These are phyloP conservation scores for Microglena sp. DNA, from an alignment of 139 green algal species.

Conservation along the genomic window DNA sequence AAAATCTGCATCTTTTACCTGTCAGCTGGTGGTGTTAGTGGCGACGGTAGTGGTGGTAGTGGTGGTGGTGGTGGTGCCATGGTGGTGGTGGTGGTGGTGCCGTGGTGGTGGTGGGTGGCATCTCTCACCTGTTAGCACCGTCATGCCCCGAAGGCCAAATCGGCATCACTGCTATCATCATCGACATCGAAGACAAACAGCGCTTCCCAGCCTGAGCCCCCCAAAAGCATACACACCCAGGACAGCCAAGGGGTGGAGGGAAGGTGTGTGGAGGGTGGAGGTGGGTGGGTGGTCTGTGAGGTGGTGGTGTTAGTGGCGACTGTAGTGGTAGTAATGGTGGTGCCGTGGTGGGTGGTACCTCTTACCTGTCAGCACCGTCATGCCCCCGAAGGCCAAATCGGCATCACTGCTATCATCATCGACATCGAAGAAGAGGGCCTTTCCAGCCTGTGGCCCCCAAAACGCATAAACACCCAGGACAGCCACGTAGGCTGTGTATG, in stretches of 20 bases:
- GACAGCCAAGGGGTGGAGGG: constrained; percentile 66
- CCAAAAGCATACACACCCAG: constrained; percentile 63
- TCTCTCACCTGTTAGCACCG: too few species aligned
- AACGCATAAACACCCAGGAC: constrained; percentile 69
- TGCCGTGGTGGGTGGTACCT: constrained; percentile 9
- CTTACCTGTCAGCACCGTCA: constrained; percentile 73
- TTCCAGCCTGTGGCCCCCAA: constrained; percentile 35
- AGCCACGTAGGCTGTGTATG: constrained; percentile 57
- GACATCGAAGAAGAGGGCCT: constrained; percentile 24
- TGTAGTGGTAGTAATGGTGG: not conserved
- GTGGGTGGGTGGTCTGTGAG: too few species aligned
- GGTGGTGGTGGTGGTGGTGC: too few species aligned
- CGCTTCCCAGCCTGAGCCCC: constrained; percentile 26
- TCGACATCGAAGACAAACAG: constrained; percentile 25
- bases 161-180: constrained; percentile 28
- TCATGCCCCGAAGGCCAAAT: too few species aligned
- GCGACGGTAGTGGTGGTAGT: not conserved
- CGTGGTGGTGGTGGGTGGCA: too few species aligned
- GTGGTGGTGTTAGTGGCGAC: too few species aligned
- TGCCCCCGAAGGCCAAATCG: constrained; percentile 75
- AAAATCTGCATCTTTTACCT: too few species aligned
- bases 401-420: constrained; percentile 19
- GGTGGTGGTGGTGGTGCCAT: too few species aligned
- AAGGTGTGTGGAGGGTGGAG: constrained; percentile 18
- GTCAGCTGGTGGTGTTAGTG: too few species aligned